These are phyloP conservation scores for Nitzschia palea DNA, from an alignment of 108 stramenopile genomes.

Conservation along the genomic window DNA sequence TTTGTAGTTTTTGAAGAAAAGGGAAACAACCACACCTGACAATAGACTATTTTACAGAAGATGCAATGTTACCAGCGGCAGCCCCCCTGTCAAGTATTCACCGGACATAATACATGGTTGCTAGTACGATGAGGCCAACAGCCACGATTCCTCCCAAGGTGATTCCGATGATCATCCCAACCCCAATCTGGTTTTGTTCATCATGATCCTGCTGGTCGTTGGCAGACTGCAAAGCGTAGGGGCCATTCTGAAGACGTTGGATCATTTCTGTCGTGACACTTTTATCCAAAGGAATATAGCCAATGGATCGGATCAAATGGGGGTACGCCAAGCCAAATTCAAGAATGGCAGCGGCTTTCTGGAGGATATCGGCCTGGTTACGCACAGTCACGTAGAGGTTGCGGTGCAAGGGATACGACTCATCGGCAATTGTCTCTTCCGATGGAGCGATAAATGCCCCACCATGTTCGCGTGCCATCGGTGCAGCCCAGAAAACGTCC, in stretches of 20 bases:
- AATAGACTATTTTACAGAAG: too few relatives aligned
- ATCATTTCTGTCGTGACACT: not conserved
- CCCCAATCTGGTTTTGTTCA: not conserved
- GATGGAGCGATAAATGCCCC: constrained; percentile 13
- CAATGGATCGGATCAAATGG: not conserved
- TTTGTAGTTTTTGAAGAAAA: too few relatives aligned
- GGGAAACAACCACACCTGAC: too few relatives aligned
- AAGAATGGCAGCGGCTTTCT: constrained; percentile 16
- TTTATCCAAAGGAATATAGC: constrained; percentile 13
- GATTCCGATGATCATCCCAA: not conserved
- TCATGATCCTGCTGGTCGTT: too few relatives aligned
- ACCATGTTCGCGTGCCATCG: constrained; percentile 6
- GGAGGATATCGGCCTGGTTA: constrained; percentile 6
- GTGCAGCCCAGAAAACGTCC: constrained; percentile 15
- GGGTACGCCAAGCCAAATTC: constrained; percentile 16
- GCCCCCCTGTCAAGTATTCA: too few relatives aligned
- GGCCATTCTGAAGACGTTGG: not conserved
- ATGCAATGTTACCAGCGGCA: too few relatives aligned
- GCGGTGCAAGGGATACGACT: constrained; percentile 24
- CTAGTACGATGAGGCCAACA: not conserved
- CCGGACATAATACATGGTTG: too few relatives aligned
- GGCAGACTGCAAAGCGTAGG: too few relatives aligned
- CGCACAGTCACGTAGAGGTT: constrained; percentile 28
- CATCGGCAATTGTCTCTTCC: constrained; percentile 11
- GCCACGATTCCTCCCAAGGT: not conserved